These are phyloP conservation scores for Scytalidium sp. DNA, from an alignment of 2,329 filamentous ascomycete genomes.

Conservation along the genomic window DNA sequence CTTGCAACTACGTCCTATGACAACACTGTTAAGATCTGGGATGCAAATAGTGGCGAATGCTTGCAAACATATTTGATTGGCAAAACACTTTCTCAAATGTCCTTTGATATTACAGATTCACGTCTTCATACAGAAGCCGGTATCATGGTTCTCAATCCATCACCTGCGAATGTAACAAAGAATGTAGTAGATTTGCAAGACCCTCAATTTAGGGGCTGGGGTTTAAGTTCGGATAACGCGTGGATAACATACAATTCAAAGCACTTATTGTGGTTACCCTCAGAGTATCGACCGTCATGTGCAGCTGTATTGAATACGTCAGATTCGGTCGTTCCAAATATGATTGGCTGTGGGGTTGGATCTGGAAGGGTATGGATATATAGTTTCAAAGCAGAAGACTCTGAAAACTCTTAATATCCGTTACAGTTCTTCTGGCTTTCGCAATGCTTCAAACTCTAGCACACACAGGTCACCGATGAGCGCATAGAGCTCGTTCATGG, in stretches of 20 bases:
- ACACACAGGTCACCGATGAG: no score
- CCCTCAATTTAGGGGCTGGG: neutral
- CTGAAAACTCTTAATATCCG: no score
- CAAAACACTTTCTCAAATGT: neutral
- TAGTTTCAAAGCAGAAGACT: no score
- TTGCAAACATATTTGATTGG: neutral
- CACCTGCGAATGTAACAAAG: neutral
- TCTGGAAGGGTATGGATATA: neutral
- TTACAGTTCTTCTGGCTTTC: no score
- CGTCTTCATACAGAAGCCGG: neutral
- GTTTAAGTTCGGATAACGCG: neutral
- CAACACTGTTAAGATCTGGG: conserved; percentile 89
- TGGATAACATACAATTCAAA: neutral
- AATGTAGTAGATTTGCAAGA: neutral
- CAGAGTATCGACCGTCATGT: neutral
- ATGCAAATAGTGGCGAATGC: conserved; percentile 33
- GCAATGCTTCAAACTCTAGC: no score
- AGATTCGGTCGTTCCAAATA: no score
- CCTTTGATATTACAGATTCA: neutral
- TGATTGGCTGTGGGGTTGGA: neutral
- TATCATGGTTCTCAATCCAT: neutral
- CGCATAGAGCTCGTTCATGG: no score
- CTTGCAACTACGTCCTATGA: conserved; percentile 44
- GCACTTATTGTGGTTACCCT: neutral
- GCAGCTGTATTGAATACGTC: neutral